Base-by-base conservation (phyloP, 257 asterid genomes). In the Cordia subcordata region DNA sequence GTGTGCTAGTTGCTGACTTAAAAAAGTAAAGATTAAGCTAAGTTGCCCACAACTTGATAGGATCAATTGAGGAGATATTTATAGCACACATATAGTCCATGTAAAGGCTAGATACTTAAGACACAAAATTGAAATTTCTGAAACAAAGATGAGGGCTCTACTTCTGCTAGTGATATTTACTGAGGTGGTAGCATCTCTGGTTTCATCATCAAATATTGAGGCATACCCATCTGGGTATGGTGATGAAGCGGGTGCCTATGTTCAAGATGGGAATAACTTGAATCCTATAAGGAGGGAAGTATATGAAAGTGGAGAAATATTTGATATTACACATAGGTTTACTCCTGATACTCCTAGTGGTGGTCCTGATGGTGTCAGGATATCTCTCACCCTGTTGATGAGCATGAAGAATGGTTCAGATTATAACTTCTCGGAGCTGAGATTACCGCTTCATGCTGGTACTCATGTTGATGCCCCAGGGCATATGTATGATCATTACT, bases 401-500 rank as follows among this genome's bases (percentile, higher is more conserved):
- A 83, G 91, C 77, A 87, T 87, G 90, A 90, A 85, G 76, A 87
- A 90, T 51, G 96, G 94, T 5, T 87, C 95, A 22, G 94, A 81
- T 58, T 85, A 80, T 68, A 90, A 87, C 73, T 77, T 82, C 63
- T 90, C 97, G 13, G 92, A 79, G 77, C 15, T 90, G 81, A 79
- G 68, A 71, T 5, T 90, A 13, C 74, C 77, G 18, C 81, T 65
- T 61, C 98, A 90, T 71, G 53, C 96, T 57, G 96, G 96, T 22
- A 87, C 96, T 16, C 96, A 90, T 60, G 98, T 90, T 13, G 96
- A 89, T 74, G 95, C 96, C 5, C 96, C 98, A 4, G 95, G 98
- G 0, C 96, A 90, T 72, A 49, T 81, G 75, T 79, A 60, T 69
- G 91, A 82, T 11, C 56, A 70, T 11, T 85, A 83, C 70, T 87